Conservation (phyloP, 2,329 filamentous ascomycete genomes). For the Cladosporium colombiae region DNA sequence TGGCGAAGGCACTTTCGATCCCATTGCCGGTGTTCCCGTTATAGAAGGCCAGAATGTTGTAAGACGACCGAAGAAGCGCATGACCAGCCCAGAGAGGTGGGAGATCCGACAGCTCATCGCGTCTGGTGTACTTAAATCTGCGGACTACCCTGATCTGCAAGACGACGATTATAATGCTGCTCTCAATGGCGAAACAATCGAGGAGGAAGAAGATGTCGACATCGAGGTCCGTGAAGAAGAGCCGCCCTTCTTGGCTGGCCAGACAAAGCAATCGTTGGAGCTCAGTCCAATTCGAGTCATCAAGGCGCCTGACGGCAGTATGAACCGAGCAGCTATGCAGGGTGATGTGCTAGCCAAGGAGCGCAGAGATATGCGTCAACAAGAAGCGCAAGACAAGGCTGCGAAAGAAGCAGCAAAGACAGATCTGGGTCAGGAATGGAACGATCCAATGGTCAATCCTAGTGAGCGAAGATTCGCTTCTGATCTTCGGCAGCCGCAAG, state of each 20-base stretch:
- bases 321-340: conserved; percentile 94
- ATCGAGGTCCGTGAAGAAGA: conserved; percentile 97
- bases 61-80: conserved; percentile 75
- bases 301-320: conserved; percentile 95
- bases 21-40: conserved; percentile 58
- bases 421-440: conserved; percentile 88
- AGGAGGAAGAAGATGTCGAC: conserved; percentile 93
- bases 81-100: conserved; percentile 97
- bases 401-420: conserved; percentile 75
- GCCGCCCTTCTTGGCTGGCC: conserved; percentile 90
- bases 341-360: conserved; percentile 88
- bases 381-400: conserved; percentile 77
- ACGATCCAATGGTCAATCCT: conserved; percentile 89
- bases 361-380: conserved; percentile 81
- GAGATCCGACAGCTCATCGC: conserved; percentile 96
- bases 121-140: conserved; percentile 87
- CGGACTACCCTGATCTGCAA: conserved; percentile 83
- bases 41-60: conserved; percentile 59
- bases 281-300: conserved; percentile 94
- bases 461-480: conserved; percentile 86
- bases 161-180: conserved; percentile 92
- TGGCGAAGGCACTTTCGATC: conserved; percentile 60
- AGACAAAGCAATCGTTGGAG: conserved; percentile 94
- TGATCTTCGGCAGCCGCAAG: conserved; percentile 72
- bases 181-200: conserved; percentile 81